These are phyloP conservation scores for Pythium angustatum DNA, from an alignment of 352 stramenopile genomes.

Conservation along the genomic window DNA sequence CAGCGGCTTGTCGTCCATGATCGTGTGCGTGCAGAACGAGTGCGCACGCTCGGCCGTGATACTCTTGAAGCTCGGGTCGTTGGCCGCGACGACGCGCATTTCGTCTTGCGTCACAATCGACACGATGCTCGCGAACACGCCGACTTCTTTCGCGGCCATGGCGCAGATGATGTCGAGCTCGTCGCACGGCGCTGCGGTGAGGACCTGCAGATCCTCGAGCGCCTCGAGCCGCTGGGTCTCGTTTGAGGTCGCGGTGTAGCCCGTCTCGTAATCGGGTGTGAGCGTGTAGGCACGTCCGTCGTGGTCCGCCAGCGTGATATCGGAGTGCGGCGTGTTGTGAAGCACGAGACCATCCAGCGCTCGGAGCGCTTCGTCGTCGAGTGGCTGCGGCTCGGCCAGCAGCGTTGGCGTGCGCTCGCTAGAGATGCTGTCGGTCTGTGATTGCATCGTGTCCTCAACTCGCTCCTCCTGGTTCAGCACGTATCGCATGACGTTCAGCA, in stretches of 20 bases:
- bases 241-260: neutral
- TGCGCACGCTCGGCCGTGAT: conserved; percentile 45
- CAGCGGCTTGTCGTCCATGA: conserved; percentile 56
- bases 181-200: conserved; percentile 10
- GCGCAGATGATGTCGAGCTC: conserved; percentile 70
- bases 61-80: conserved; percentile 35
- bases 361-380: neutral
- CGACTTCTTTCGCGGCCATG: conserved; percentile 43
- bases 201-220: neutral
- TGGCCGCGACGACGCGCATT: conserved; percentile 47
- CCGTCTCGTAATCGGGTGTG: neutral
- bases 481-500: conserved; percentile 20
- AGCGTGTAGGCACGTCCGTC: conserved; percentile 8
- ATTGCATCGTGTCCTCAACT: neutral
- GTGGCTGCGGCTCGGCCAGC: neutral
- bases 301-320: neutral
- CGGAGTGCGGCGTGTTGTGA: neutral
- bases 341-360: conserved; percentile 8
- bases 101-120: conserved; percentile 59
- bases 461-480: conserved; percentile 22
- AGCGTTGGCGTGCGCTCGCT: neutral
- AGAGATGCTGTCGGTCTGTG: neutral
- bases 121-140: conserved; percentile 40
- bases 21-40: conserved; percentile 59
- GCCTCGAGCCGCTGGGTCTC: conserved; percentile 45